A percentile compares a stretch with the other conserved stretches of the same genome.
Conservation (phyloP, 2,329 filamentous ascomycete genomes). For the Juglanconis sp. region DNA sequence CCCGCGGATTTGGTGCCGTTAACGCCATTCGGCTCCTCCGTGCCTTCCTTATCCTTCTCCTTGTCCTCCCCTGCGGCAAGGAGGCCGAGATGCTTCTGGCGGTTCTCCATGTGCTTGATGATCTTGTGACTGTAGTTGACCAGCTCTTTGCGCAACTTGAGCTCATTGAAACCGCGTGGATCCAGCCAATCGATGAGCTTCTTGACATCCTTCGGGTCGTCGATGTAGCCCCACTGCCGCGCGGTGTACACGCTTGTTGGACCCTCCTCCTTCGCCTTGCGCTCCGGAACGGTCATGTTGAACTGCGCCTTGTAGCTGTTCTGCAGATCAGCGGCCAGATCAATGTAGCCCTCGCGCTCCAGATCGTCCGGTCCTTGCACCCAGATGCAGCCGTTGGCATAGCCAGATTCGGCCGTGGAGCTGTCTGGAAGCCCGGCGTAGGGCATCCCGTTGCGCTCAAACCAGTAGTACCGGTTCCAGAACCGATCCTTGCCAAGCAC, state of each 20-base stretch:
- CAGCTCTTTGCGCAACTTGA: constrained; percentile 85
- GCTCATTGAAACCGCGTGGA: constrained; percentile 78
- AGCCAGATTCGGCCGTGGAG: constrained; percentile 81
- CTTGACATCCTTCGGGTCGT: constrained; percentile 74
- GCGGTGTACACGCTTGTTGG: constrained; percentile 73
- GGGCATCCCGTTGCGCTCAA: constrained; percentile 97
- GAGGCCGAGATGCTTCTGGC: constrained; percentile 67
- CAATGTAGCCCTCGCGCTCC: constrained; percentile 82
- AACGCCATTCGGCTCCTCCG: constrained; percentile 24
- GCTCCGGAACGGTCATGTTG: constrained; percentile 77
- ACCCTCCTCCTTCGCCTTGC: constrained; percentile 84
- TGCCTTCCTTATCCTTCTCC: constrained; percentile 31
- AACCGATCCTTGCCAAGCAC: constrained; percentile 92
- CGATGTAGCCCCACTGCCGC: constrained; percentile 86
- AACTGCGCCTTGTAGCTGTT: constrained; percentile 75
- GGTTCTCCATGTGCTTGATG: constrained; percentile 72
- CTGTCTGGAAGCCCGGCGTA: constrained; percentile 83
- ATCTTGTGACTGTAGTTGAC: constrained; percentile 74
- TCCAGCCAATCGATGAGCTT: constrained; percentile 86
- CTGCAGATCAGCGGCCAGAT: constrained; percentile 67
- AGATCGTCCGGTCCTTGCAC: constrained; percentile 91
- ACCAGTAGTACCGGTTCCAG: constrained; percentile 99
- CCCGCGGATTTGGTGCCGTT: constrained; percentile 10
- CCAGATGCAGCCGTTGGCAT: constrained; percentile 95
- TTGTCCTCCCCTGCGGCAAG: constrained; percentile 37